Evolutionary conservation across 768 basidiomycete species (phyloP).

Genomic region (Leccinum pellstonianum): DNA sequence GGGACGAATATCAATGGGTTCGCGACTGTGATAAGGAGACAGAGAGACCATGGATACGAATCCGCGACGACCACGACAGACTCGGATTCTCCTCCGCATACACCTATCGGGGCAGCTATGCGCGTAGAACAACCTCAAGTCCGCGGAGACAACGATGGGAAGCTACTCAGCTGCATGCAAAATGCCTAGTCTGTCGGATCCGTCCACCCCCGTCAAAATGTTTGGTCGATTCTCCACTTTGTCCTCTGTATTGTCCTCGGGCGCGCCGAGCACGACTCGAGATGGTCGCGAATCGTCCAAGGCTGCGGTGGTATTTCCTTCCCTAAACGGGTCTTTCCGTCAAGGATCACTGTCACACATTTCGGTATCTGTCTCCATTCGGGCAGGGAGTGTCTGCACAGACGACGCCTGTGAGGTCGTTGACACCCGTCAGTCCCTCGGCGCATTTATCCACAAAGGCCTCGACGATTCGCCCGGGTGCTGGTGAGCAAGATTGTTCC

Average conservation of each 20-base stretch:
- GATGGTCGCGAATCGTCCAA: conserved; percentile 11
- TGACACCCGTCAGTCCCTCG: conserved; percentile 7
- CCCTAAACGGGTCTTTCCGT: conserved; percentile 25
- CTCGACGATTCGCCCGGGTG: not conserved
- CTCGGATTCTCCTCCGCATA: conserved; percentile 27
- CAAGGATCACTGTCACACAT: conserved; percentile 10
- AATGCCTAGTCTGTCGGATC: conserved; percentile 11
- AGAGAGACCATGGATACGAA: conserved; percentile 29
- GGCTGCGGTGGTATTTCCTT: conserved; percentile 23
- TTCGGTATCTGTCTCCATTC: not conserved
- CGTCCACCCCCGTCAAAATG: conserved; percentile 19
- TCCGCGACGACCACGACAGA: conserved; percentile 30
- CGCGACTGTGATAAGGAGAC: conserved; percentile 23
- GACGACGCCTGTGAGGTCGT: conserved; percentile 12
- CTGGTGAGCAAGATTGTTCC: too few species aligned
- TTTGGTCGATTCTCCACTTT: conserved; percentile 9
- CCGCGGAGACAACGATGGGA: conserved; percentile 17
- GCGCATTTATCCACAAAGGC: not conserved
- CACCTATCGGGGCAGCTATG: conserved; percentile 20
- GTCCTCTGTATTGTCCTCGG: not conserved
- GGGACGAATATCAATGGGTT: conserved; percentile 4
- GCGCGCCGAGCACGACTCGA: not conserved
- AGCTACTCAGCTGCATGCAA: not conserved
- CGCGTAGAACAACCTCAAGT: conserved; percentile 6
- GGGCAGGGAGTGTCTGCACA: conserved; percentile 9